Evolutionary conservation across 169 alveolate genomes (phyloP).

Genomic region (Cryptosporidium felis): DNA sequence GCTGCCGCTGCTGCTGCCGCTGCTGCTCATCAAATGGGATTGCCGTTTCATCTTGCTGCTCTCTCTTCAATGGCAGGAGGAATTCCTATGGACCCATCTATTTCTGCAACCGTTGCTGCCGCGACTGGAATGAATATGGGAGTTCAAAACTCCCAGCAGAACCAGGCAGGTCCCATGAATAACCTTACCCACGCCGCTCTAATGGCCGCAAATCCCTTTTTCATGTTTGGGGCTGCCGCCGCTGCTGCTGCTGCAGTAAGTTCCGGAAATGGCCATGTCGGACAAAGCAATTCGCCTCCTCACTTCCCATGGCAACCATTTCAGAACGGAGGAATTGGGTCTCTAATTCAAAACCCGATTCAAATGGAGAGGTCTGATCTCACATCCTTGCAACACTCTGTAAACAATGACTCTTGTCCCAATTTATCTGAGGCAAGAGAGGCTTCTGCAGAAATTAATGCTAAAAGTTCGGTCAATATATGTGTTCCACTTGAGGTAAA

Average conservation of each 20-base stretch:
- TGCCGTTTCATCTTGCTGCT: conserved; percentile 67
- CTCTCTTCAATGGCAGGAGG: conserved; percentile 54
- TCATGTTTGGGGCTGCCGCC: conserved; percentile 67
- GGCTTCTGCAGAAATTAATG: background rate
- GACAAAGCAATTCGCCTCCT: background rate
- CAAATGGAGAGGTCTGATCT: conserved; percentile 4
- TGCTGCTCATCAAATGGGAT: conserved; percentile 64
- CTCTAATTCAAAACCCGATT: background rate
- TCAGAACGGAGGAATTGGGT: conserved; percentile 5
- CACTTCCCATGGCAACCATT: conserved; percentile 43
- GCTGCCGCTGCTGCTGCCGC: conserved; percentile 62
- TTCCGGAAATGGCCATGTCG: conserved; percentile 14
- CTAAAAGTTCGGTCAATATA: background rate
- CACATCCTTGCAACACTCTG: too few relatives aligned
- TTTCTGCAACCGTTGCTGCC: conserved; percentile 64
- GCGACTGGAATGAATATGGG: conserved; percentile 39
- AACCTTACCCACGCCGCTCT: conserved; percentile 44
- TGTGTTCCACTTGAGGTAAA: background rate
- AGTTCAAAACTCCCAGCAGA: conserved; percentile 13
- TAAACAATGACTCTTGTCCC: too few relatives aligned
- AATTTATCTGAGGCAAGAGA: background rate
- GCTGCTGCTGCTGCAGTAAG: conserved; percentile 59
- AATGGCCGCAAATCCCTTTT: conserved; percentile 60
- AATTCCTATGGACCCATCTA: conserved; percentile 40
- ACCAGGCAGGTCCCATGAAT: conserved; percentile 12